These are phyloP conservation scores for Harrya chromipes DNA, from an alignment of 768 basidiomycete species.

Conservation along the genomic window DNA sequence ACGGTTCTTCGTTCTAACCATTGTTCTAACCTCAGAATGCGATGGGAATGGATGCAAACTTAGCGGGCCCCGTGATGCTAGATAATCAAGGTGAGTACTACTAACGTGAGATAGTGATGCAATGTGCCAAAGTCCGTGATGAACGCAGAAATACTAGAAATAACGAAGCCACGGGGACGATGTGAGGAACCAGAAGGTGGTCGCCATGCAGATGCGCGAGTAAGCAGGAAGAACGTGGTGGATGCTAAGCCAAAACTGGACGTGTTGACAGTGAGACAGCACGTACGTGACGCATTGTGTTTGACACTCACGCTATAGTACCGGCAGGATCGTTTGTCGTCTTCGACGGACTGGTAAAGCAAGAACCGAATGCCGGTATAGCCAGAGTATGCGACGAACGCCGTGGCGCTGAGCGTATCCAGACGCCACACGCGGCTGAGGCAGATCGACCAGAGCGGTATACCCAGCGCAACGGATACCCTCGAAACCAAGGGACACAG, in stretches of 20 bases:
- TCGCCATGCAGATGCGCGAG: neutral
- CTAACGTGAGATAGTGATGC: too few species aligned
- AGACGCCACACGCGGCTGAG: conserved; percentile 22
- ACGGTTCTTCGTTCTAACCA: too few species aligned
- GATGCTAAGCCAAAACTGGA: conserved; percentile 15
- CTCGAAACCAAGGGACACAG: conserved; percentile 28
- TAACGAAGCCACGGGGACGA: neutral
- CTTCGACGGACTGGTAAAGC: conserved; percentile 14
- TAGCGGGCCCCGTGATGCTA: too few species aligned
- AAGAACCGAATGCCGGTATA: conserved; percentile 20
- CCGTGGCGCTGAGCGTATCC: conserved; percentile 5
- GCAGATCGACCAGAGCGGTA: conserved; percentile 26
- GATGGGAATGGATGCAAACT: too few species aligned
- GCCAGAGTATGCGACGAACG: conserved; percentile 17
- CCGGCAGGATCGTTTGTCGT: conserved; percentile 22
- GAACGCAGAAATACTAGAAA: neutral
- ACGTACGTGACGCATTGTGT: neutral
- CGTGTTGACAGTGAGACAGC: neutral
- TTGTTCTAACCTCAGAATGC: too few species aligned
- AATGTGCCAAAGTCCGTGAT: too few species aligned
- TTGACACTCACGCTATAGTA: conserved; percentile 19
- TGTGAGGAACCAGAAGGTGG: neutral
- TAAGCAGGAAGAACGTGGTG: conserved; percentile 18
- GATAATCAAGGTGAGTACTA: too few species aligned
- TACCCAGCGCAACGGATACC: conserved; percentile 13